Evolutionary conservation across 2,329 filamentous ascomycete genomes (phyloP), one percentile per base, ranked within the genome.

Genomic region (Sphaerostilbella broomeana): DNA sequence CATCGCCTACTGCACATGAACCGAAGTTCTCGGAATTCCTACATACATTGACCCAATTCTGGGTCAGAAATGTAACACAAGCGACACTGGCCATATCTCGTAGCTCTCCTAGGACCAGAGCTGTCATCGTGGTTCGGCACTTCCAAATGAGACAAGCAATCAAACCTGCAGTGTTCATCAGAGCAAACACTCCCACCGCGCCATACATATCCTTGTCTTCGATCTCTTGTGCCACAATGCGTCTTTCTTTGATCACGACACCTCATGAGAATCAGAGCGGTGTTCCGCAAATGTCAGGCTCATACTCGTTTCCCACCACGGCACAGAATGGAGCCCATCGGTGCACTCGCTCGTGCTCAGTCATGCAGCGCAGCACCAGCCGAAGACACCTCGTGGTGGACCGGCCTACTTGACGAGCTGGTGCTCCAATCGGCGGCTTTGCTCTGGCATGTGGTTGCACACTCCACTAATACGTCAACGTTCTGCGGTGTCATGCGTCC

Each of bases 401-500:
- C 21, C 18, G 12, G 24, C 12, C 17, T 16, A 19, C 24, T 25
- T 18, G 11, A 25, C 17, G 22, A 33, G 29, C 39, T 33, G 42
- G 22, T 21, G 39, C 28, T 35, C 38, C 39, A 42, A 42, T 42
- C 24, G 26, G 29, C 29, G 39, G 39, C 39, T 38, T 20, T 35
- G 24, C 29, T 42, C 30, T 24, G 39, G 35, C 40, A 42, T 42
- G 43, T 42, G 42, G 45, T 40, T 38, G 34, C 45, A 31, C 37
- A 45, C 37, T 32, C 20, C 34, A 35, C 22, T 28, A 10, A 15
- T 34, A 35, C 32, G 13, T 31, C 36, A 36, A 40, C 36, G 31
- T 25, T 25, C 22, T 21, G 22, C 6, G 34, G 43, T 48, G 48
- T 48, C 49, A 50, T 51, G 49, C 47, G 49, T 47, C 33, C 38